Evolutionary conservation across 768 basidiomycete species (phyloP).

Genomic region (Terana coerulea): DNA sequence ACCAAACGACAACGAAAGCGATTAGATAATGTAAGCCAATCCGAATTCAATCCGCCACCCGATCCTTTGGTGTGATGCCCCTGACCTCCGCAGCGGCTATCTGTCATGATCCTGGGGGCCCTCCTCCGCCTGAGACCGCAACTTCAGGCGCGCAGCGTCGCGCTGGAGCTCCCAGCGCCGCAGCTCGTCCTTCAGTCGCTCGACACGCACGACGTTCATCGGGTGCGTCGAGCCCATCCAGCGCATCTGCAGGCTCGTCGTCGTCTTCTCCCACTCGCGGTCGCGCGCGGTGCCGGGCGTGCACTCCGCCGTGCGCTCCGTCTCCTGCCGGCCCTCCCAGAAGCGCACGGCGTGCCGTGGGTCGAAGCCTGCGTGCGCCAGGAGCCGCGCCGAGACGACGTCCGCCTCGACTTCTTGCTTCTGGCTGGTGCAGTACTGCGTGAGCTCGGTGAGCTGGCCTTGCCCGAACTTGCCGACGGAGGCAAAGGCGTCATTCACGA

Average conservation of each 20-base stretch:
- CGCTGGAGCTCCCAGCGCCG: slow-evolving; percentile 64
- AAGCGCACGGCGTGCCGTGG: slow-evolving; percentile 77
- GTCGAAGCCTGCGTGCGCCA: slow-evolving; percentile 90
- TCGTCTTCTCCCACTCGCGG: slow-evolving; percentile 35
- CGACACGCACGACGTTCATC: slow-evolving; percentile 58
- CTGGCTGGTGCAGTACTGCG: slow-evolving; percentile 73
- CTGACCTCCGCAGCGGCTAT: background rate
- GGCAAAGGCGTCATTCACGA: slow-evolving; percentile 91
- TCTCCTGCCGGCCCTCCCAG: slow-evolving; percentile 63
- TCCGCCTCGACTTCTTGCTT: slow-evolving; percentile 93
- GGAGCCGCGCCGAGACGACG: slow-evolving; percentile 79
- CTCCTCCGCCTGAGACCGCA: slow-evolving; percentile 8
- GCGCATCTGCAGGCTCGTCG: slow-evolving; percentile 15
- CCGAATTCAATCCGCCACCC: background rate
- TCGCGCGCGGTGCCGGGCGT: slow-evolving; percentile 29
- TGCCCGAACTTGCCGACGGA: slow-evolving; percentile 75
- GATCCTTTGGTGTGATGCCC: background rate
- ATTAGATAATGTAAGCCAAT: background rate
- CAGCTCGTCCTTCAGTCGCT: slow-evolving; percentile 62
- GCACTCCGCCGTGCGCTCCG: slow-evolving; percentile 41
- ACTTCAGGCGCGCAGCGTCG: slow-evolving; percentile 17
- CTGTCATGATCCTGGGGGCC: background rate
- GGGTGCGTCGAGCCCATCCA: slow-evolving; percentile 61
- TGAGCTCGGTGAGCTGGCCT: slow-evolving; percentile 67
- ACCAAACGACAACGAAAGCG: background rate